Percentiles rank a stretch among this genome's conserved stretches.
phyloP scores from a whole-genome alignment of 805 yeast genomes.

The Candida glaebosa region DNA sequence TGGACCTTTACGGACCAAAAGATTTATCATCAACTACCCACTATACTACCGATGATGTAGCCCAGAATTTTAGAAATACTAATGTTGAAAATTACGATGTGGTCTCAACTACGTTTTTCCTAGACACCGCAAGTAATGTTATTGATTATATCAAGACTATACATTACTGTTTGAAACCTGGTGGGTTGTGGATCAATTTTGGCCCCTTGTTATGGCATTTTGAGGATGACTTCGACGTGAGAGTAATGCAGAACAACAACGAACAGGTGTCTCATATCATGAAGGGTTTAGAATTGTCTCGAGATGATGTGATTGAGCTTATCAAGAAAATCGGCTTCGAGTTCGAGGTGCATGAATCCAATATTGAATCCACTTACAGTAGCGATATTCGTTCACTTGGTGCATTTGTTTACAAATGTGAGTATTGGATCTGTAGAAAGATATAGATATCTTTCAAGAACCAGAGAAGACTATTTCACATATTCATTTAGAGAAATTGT shows the following conservation, averaged over 20 bases:
- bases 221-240: conserved; percentile 45
- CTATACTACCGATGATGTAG: conserved; percentile 34
- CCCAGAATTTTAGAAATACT: conserved; percentile 38
- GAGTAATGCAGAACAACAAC: conserved; percentile 16
- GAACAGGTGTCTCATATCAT: conserved; percentile 28
- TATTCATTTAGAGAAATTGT: not conserved
- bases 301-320: conserved; percentile 51
- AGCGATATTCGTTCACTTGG: conserved; percentile 50
- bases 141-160: conserved; percentile 55
- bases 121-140: conserved; percentile 62
- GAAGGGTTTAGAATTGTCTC: conserved; percentile 57
- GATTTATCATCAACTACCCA: conserved; percentile 30
- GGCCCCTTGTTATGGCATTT: conserved; percentile 75
- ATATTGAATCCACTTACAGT: conserved; percentile 50
- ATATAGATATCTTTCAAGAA: too few relatives aligned
- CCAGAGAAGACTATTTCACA: not conserved
- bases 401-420: conserved; percentile 56
- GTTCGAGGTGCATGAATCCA: conserved; percentile 41
- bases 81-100: conserved; percentile 42
- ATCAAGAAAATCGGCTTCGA: conserved; percentile 49
- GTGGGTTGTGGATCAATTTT: conserved; percentile 60
- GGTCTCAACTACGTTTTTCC: conserved; percentile 54
- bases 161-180: conserved; percentile 38
- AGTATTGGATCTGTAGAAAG: conserved; percentile 60
- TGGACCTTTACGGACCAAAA: conserved; percentile 60